Evolutionary conservation across 345 rosid genomes (phyloP), one percentile per base, ranked within the genome.

Genomic region (Raphanus raphanistrum): DNA sequence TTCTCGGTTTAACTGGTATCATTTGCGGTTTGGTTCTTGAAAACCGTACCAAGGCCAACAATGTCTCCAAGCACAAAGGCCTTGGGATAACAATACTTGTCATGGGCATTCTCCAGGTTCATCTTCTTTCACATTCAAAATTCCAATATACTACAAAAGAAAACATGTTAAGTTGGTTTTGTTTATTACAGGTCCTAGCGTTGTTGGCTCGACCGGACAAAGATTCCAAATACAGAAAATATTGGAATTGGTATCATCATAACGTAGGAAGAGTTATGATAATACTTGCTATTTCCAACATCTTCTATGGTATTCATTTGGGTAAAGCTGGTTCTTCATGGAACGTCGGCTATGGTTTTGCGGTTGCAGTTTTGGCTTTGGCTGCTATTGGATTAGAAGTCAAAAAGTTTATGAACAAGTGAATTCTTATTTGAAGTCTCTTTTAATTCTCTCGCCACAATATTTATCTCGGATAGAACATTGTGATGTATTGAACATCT

Each of bases 211-310:
- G 98, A 25, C 94, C 97, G 0, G 82, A 66, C 17, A 86, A 82
- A 79, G 58, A 79, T 55, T 85, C 91, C 0, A 94, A 92, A 50
- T 36, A 83, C 71, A 74, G 97, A 38, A 86, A 75, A 38, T 92
- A 85, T 38, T 92, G 97, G 97, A 90, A 94, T 13, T 92, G 87
- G 95, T 92, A 90, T 78, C 98, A 92, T 41, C 80, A 89, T 16
- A 81, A 63, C 5, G 74, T 82, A 26, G 98, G 98, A 27, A 87
- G 95, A 70, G 29, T 84, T 41, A 4, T 90, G 71, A 85, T 92
- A 2, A 66, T 78, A 55, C 72, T 92, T 26, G 90, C 92, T 2
- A 81, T 87, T 41, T 86, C 88, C 36, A 89, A 94, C 74, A 86
- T 92, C 6, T 94, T 94, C 81, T 92, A 92, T 16, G 98, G 98